Evolutionary conservation across 345 rosid species (phyloP).

Genomic region (Populus simonii): DNA sequence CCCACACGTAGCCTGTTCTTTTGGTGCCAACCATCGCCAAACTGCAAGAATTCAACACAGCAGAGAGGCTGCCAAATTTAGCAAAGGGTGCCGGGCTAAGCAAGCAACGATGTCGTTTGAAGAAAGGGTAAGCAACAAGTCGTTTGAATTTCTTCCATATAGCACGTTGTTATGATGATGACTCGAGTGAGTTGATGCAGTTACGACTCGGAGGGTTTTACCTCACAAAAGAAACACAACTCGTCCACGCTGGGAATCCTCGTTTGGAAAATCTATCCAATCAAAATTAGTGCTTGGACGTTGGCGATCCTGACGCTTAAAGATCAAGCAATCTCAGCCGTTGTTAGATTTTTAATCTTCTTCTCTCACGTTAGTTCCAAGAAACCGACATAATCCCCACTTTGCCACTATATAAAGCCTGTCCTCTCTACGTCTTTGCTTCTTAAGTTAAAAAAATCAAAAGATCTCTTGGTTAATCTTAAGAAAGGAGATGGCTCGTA

Average conservation of each 20-base stretch:
- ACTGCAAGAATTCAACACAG: not conserved
- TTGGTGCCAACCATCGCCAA: constrained; percentile 25
- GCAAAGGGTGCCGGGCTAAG: not conserved
- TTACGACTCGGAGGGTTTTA: not conserved
- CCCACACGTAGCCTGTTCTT: constrained; percentile 64
- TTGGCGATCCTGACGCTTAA: not conserved
- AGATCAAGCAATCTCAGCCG: not conserved
- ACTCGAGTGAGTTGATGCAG: not conserved
- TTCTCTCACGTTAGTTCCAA: too few relatives aligned
- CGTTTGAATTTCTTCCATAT: not conserved
- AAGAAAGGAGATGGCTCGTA: constrained; percentile 40
- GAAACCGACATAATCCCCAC: not conserved
- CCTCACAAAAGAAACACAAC: constrained; percentile 5
- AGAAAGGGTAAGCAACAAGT: not conserved
- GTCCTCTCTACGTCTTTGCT: not conserved
- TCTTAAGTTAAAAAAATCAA: not conserved
- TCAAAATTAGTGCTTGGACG: not conserved
- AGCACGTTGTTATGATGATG: not conserved
- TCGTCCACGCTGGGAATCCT: constrained; percentile 15
- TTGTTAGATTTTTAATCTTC: not conserved
- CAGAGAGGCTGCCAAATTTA: not conserved
- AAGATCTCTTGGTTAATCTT: not conserved
- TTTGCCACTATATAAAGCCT: not conserved
- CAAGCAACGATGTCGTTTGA: not conserved
- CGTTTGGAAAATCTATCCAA: not conserved